Conservation (phyloP, 176 grass and related monocot genomes). For the Aegilops umbellulata region DNA sequence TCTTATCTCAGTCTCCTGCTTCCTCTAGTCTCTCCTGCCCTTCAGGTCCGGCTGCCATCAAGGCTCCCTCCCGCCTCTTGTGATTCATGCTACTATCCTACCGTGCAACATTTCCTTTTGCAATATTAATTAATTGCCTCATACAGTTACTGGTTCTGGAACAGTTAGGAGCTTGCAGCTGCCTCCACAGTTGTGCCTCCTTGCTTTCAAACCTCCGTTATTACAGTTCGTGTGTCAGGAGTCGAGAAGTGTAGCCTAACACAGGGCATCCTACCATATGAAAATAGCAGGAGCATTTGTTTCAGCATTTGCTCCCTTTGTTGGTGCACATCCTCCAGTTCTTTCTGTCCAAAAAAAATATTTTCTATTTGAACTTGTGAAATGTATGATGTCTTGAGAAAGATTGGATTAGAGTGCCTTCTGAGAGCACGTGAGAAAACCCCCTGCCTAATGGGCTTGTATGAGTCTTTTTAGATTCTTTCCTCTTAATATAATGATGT, state of each 20-base stretch:
- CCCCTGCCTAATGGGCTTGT: no score
- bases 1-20: no score
- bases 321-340: background rate
- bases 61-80: no score
- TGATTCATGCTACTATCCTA: background rate
- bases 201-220: background rate
- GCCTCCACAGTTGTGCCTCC: background rate
- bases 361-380: background rate
- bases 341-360: background rate
- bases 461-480: no score
- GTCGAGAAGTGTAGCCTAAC: background rate
- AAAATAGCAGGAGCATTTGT: background rate
- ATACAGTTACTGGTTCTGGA: background rate
- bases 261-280: background rate
- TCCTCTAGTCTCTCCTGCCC: no score
- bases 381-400: background rate
- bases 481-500: no score
- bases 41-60: no score
- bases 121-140: background rate
- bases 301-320: conserved; percentile 1
- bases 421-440: background rate
- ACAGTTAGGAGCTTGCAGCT: conserved; percentile 1
- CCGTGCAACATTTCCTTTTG: background rate
- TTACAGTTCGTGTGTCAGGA: background rate
- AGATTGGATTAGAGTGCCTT: background rate